phyloP scores from a whole-genome alignment of 2,329 filamentous ascomycete genomes.

The Penicillium concentricum region DNA sequence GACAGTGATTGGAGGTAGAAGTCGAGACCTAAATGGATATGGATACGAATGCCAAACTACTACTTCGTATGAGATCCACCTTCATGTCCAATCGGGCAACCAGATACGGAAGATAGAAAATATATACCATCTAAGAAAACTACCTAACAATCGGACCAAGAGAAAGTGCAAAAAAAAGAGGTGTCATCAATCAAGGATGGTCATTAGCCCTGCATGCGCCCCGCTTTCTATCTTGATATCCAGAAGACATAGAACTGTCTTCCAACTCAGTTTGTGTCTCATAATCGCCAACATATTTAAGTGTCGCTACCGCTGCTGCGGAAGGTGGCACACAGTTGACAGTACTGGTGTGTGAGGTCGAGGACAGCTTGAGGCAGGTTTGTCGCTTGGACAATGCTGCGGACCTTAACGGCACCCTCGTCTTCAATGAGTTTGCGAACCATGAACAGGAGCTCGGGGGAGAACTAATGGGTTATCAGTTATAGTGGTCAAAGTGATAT shows the following conservation, averaged over 20 bases:
- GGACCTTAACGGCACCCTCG: slow-evolving; percentile 93
- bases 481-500: slow-evolving; percentile 3
- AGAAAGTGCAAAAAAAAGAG: slow-evolving; percentile 9
- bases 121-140: slow-evolving; percentile 9
- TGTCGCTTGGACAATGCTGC: slow-evolving; percentile 95
- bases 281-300: slow-evolving; percentile 42
- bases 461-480: slow-evolving; percentile 61
- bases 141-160: slow-evolving; percentile 4
- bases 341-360: slow-evolving; percentile 94
- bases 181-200: slow-evolving; percentile 17
- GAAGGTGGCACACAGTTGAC: slow-evolving; percentile 89
- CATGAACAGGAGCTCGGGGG: slow-evolving; percentile 80
- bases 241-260: slow-evolving; percentile 4
- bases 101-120: not conserved
- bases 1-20: not conserved
- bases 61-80: not conserved
- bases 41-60: not conserved
- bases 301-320: slow-evolving; percentile 89
- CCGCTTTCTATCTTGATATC: slow-evolving; percentile 14
- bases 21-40: not conserved
- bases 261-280: not conserved
- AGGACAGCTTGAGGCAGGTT: slow-evolving; percentile 89
- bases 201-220: slow-evolving; percentile 20
- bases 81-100: not conserved
- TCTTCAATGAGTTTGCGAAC: slow-evolving; percentile 94